Evolutionary conservation across 345 rosid genomes (phyloP).

Genomic region (Eucalyptus regnans): DNA sequence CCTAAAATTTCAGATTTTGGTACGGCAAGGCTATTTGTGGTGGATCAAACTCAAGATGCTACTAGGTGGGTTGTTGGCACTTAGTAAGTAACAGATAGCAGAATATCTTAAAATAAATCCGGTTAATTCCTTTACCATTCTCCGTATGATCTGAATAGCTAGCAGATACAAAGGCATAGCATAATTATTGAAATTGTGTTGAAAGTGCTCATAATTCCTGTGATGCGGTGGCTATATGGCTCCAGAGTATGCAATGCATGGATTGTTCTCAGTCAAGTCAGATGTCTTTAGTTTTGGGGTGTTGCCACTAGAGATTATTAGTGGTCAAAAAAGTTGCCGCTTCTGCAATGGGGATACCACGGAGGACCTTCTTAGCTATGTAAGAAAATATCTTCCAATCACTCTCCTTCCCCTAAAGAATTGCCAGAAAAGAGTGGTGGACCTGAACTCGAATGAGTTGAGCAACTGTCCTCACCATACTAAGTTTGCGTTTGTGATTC

Average conservation of each 20-base stretch:
- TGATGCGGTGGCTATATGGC: neutral
- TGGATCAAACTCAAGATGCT: neutral
- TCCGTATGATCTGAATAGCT: neutral
- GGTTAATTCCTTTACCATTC: neutral
- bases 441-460: rapidly evolving
- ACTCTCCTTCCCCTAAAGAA: neutral
- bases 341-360: neutral
- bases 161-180: neutral
- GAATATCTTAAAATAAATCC: too few relatives aligned
- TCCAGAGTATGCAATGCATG: neutral
- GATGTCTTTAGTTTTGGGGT: neutral
- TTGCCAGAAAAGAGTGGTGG: neutral
- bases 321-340: neutral
- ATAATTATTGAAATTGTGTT: neutral
- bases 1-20: neutral
- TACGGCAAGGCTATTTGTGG: neutral
- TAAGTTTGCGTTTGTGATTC: neutral
- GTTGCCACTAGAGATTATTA: neutral
- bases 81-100: neutral
- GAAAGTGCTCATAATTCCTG: neutral
- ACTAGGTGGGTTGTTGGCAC: neutral
- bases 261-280: neutral
- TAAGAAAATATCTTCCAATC: neutral
- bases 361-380: neutral
- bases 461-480: neutral